Evolutionary conservation across 176 grass and related monocot genomes (phyloP), one percentile per base, ranked within the genome.

Genomic region (Carex cristatella): DNA sequence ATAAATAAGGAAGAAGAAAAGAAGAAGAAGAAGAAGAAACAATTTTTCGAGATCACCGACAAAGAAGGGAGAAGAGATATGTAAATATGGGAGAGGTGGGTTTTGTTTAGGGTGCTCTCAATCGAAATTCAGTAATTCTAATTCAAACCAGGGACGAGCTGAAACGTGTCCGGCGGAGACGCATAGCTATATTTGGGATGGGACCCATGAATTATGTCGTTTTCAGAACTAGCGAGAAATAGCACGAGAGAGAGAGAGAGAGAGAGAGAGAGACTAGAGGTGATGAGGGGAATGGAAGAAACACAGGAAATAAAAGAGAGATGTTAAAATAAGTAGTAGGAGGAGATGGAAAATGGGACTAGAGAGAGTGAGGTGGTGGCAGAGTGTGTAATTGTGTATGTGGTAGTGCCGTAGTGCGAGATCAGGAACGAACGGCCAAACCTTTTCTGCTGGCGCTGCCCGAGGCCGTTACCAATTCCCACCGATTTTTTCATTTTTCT

Each of bases 361-460:
- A 84, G 81, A 84, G 16, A 4, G 9, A 32, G 69, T 49, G 80
- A 37, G 81, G 76, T 61, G 30, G 44, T 19, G 67, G 62, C 37
- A 40, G 89, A 11, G 13, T 15, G 15, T 40, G 38, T 40, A 40
- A 40, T 40, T 5, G 38, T 40, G 68, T 33, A 57, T 59, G 61
- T 40, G 84, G 42, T 18, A 10, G 31, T 19, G 12, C 31, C 79
- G 42, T 18, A 10, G 31, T 19, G 12, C 31, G 65, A 68, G 84
- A 91, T 89, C 87, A 86, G 79, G 30, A 91, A 91, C 83, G 85
- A 89, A 89, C 92, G 87, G 89, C 81, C 84, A 57, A 70, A 82
- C 79, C 83, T 90, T 82, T 10, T 86, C 15, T 71, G 35, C 31
- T 86, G 11, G 56, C 31, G 63, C 86, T 71, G 35, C 67, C 53